These are phyloP conservation scores for Solanum gracilifrons DNA, from an alignment of 257 asterid genomes.

Conservation along the genomic window DNA sequence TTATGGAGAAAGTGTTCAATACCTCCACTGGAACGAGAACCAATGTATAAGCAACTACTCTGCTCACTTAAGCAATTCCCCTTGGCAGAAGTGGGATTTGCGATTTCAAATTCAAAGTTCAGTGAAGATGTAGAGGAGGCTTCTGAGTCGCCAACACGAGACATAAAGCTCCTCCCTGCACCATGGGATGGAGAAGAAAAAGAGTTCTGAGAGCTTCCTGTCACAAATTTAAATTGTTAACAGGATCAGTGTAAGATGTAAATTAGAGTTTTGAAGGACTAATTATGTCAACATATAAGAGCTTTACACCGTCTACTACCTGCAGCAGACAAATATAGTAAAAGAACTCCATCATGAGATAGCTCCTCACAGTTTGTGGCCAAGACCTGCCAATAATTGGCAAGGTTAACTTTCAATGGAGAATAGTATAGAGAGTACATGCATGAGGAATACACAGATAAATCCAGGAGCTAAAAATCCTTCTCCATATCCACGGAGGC, in stretches of 20 bases:
- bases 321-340: conserved; percentile 72
- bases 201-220: conserved; percentile 46
- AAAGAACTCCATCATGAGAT: conserved; percentile 78
- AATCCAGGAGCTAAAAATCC: neutral
- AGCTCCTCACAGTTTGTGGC: conserved; percentile 93
- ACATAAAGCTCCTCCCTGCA: conserved; percentile 49
- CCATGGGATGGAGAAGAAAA: conserved; percentile 44
- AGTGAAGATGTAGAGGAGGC: conserved; percentile 24
- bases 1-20: neutral
- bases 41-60: conserved; percentile 57
- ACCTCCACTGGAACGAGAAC: conserved; percentile 78
- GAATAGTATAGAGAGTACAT: neutral
- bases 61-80: conserved; percentile 7
- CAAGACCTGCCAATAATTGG: conserved; percentile 53
- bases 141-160: conserved; percentile 42
- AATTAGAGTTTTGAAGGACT: neutral
- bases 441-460: neutral
- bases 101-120: conserved; percentile 28
- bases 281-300: neutral
- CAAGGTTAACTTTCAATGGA: neutral
- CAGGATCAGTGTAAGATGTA: conserved; percentile 6
- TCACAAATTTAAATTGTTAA: conserved; percentile 9
- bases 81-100: conserved; percentile 27
- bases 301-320: conserved; percentile 28
- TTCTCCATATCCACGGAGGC: neutral